Percentiles rank a stretch among this genome's conserved stretches.
phyloP scores from a whole-genome alignment of 495 filamentous ascomycete genomes.

The Rhypophila decipiens region DNA sequence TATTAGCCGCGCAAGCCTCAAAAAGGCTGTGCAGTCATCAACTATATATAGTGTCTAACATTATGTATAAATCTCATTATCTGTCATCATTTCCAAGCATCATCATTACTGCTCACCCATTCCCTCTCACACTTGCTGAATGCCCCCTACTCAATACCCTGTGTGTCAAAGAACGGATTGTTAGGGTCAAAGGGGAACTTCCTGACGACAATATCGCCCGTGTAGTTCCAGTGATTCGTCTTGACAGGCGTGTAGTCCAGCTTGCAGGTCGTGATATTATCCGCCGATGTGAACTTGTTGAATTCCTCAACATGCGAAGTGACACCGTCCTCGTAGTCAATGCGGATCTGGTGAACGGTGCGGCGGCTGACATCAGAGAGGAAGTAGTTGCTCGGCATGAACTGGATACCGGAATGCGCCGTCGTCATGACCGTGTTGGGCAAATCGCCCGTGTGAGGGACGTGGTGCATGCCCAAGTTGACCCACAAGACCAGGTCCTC shows the following conservation, averaged over 20 bases:
- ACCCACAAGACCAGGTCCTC: slow-evolving; percentile 52
- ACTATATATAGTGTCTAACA: too few relatives aligned
- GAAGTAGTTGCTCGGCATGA: slow-evolving; percentile 41
- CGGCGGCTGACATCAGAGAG: slow-evolving; percentile 13
- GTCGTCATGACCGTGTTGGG: slow-evolving; percentile 49
- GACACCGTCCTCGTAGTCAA: slow-evolving; percentile 33
- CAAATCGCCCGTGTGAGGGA: slow-evolving; percentile 50
- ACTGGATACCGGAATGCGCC: slow-evolving; percentile 35
- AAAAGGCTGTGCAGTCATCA: too few relatives aligned
- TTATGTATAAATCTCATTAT: too few relatives aligned
- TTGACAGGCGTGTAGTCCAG: slow-evolving; percentile 18
- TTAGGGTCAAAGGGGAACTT: slow-evolving; percentile 42
- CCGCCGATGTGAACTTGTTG: slow-evolving; percentile 18
- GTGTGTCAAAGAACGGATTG: slow-evolving; percentile 28
- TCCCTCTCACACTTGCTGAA: too few relatives aligned
- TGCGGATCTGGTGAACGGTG: slow-evolving; percentile 35
- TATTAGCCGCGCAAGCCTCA: too few relatives aligned
- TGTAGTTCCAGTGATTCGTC: slow-evolving; percentile 28
- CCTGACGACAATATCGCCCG: slow-evolving; percentile 37
- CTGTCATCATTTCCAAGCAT: too few relatives aligned
- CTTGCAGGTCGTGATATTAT: slow-evolving; percentile 13
- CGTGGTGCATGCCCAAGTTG: slow-evolving; percentile 54
- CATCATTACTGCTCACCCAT: too few relatives aligned
- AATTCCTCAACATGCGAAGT: slow-evolving; percentile 30
- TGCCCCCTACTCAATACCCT: too few relatives aligned